A percentile compares a stretch with the other conserved stretches of the same genome.
These are phyloP conservation scores for Phyllostachys edulis DNA, from an alignment of 176 grass and related monocot species.

Conservation along the genomic window DNA sequence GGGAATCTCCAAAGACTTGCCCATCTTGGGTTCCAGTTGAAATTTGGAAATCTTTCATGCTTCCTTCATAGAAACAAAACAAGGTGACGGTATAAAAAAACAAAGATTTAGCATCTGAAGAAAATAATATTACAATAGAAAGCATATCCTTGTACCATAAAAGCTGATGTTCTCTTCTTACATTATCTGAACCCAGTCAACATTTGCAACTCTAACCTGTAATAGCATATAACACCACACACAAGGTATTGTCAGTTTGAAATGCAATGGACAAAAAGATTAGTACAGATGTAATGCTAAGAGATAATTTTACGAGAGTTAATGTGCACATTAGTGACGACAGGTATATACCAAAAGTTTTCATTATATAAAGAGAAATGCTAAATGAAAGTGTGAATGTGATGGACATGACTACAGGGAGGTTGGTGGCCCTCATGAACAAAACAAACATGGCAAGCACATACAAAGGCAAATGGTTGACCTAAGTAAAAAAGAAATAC, in stretches of 20 bases:
- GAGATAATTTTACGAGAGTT: constrained; percentile 4
- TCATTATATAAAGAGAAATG: constrained; percentile 30
- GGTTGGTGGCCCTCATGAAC: neutral
- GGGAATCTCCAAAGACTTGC: constrained; percentile 71
- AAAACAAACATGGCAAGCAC: constrained; percentile 27
- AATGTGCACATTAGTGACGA: neutral
- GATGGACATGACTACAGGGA: neutral
- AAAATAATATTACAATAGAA: constrained; percentile 20
- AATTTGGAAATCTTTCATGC: constrained; percentile 71
- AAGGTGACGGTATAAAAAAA: constrained; percentile 30
- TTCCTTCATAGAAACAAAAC: constrained; percentile 75
- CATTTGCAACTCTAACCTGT: constrained; percentile 84
- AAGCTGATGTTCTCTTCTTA: constrained; percentile 76
- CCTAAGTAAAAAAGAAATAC: constrained; percentile 19
- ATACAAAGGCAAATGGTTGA: constrained; percentile 18
- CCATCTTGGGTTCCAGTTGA: constrained; percentile 85
- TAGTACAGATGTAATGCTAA: constrained; percentile 2
- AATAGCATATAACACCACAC: constrained; percentile 12
- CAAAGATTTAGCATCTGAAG: constrained; percentile 20
- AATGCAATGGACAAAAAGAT: neutral
- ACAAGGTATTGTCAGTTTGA: constrained; percentile 2
- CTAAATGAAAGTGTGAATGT: neutral
- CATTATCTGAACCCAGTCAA: constrained; percentile 91
- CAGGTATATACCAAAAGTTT: constrained; percentile 1
- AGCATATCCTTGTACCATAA: constrained; percentile 65